Evolutionary conservation across 2,329 filamentous ascomycete species (phyloP), one percentile per base, ranked within the genome.

Genomic region (Sarocladium kiliense): DNA sequence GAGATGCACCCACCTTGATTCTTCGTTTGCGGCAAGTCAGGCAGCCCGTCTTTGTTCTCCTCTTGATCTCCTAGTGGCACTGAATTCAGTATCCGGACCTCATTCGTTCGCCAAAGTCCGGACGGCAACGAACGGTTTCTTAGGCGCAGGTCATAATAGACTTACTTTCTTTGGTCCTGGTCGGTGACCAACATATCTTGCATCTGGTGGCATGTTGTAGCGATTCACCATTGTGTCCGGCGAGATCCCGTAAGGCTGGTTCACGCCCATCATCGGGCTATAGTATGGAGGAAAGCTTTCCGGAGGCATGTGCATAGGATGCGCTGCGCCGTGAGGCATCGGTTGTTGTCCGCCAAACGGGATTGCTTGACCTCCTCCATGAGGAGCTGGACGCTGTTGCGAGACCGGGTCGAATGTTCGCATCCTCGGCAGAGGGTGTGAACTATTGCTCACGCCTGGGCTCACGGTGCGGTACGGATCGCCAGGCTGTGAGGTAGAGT

Each of bases 11-110:
- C 69, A 84, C 81, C 80, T 84, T 84, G 66, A 84, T 84, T 62
- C 81, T 74, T 61, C 81, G 76, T 64, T 82, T 83, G 56, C 81
- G 78, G 68, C 81, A 84, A 44, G 81, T 84, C 66, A 84, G 68
- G 61, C 81, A 84, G n/a, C 81, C 81, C 1, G 81, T 84, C 67
- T 84, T 84, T 47, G 81, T 84, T 62, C 81, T 77, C 58, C 81
- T 77, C 67, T 84, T 84, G 64, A 84, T 84, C 66, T 84, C 81
- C 81, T 84, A 39, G 58, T 59, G 74, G 61, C 63, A 60, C 59
- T 19, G 9, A 68, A 4, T 10, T 50, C 26, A 50, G 45, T 32
- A 18, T 32, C 23, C 5, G 7, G 18, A 41, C 37, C n/a, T 19
- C 37, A 19, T 6, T n/a, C n/a, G 14, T 18, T 16, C 37, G 37